Evolutionary conservation across 768 basidiomycete species (phyloP), one percentile per base, ranked within the genome.

Genomic region (Artomyces pyxidatus): DNA sequence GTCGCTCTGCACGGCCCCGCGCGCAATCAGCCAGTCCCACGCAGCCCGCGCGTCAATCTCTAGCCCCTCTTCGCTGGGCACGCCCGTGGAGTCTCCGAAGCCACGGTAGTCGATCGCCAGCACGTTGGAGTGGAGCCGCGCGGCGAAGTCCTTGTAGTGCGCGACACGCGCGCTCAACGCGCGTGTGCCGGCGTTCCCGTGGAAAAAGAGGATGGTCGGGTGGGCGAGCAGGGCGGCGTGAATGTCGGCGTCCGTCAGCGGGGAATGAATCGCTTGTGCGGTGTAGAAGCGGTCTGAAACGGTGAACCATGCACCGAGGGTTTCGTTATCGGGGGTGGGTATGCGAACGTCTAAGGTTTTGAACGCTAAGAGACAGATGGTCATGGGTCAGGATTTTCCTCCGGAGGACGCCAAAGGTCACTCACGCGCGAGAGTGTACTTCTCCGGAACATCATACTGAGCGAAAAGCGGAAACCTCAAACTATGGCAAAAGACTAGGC

Each of bases 91-190:
- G 60, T 97, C 93, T 2, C 71, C 95, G 58, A 86, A 98, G 1
- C 94, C 94, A 42, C 94, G 80, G 63, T 97, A 98, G 66, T 98
- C 95, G 29, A 90, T 80, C 1, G 80, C 81, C 22, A 97, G 68
- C 12, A 96, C 83, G 62, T 94, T 94, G 17, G 77, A 77, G 16
- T 71, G 68, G 6, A 89, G 67, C 1, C 83, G 76, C 3, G 81
- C 75, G 0, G 86, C 74, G 59, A 84, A 83, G 0, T 76, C 72
- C 16, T 73, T 66, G 60, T 90, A 90, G 32, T 81, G 74, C 16
- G 72, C 73, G n/a, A 93, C 71, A 10, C 94, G 85, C 37, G 72
- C 74, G 1, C 68, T 54, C 6, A 77, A 71, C 0, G 88, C 88
- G 14, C 94, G 79, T 0, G 87, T 91, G 0, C 73, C 93, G 0